These are phyloP conservation scores for Cystobasidium slooffiae DNA, from an alignment of 1,284 basidiomycete genomes.

Conservation along the genomic window DNA sequence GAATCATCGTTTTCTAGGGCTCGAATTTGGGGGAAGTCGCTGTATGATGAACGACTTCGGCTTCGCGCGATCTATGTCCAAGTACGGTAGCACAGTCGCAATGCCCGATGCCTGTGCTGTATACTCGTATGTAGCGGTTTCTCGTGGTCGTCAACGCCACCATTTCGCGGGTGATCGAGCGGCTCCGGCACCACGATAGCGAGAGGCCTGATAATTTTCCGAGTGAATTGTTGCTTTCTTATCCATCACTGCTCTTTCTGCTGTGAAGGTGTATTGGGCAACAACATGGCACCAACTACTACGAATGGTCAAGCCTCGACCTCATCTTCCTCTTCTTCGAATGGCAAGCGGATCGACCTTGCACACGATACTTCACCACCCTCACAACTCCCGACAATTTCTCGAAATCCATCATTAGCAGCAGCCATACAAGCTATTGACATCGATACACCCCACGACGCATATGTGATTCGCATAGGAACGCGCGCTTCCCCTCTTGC, in stretches of 20 bases:
- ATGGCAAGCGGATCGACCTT: conserved; percentile 22
- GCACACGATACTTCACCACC: conserved; percentile 43
- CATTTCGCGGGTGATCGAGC: not conserved
- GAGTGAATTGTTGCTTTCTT: not conserved
- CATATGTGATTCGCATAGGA: conserved; percentile 62
- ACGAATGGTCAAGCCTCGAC: not conserved
- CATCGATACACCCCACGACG: conserved; percentile 17
- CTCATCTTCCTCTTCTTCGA: not conserved
- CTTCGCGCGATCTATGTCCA: not conserved
- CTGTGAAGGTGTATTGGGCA: no score
- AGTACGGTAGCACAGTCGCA: not conserved
- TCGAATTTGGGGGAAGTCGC: no score
- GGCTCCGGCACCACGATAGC: conserved; percentile 1
- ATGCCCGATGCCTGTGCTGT: not conserved
- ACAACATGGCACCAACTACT: conserved; percentile 8
- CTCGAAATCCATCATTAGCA: conserved; percentile 33
- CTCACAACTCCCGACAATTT: conserved; percentile 2
- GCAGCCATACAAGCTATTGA: conserved; percentile 35
- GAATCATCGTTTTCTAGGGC: not conserved
- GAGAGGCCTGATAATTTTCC: not conserved
- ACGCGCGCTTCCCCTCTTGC: conserved; percentile 85
- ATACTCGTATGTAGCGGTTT: not conserved
- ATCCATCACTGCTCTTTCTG: not conserved
- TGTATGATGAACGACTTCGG: no score
- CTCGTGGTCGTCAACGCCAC: no score